Conservation (phyloP, 176 grass and related monocot species). For the Tillandsia leiboldiana region DNA sequence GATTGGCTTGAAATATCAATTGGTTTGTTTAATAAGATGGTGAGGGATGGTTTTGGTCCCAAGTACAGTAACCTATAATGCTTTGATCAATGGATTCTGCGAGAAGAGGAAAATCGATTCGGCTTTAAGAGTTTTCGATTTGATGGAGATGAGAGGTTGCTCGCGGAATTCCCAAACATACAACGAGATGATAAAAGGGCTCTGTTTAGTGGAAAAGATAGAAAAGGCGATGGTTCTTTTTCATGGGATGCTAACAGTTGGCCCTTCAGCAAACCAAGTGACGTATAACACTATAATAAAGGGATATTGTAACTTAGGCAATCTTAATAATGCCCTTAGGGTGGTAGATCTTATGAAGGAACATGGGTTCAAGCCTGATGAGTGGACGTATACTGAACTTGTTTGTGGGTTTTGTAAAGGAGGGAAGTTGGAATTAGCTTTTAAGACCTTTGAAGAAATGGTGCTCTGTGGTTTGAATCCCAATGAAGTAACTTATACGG, state of each 20-base stretch:
- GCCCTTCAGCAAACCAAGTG: conserved; percentile 34
- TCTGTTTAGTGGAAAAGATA: conserved; percentile 31
- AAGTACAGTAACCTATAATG: conserved; percentile 41
- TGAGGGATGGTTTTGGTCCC: conserved; percentile 32
- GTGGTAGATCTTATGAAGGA: conserved; percentile 48
- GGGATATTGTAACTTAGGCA: conserved; percentile 39
- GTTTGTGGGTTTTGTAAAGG: no score
- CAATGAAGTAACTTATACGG: no score
- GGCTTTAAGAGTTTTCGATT: conserved; percentile 33
- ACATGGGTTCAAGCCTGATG: conserved; percentile 32
- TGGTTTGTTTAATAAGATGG: conserved; percentile 56
- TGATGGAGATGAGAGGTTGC: conserved; percentile 31
- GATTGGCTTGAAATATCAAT: conserved; percentile 34
- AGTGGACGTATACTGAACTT: conserved; percentile 48
- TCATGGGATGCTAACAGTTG: conserved; percentile 25
- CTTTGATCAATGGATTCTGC: conserved; percentile 38
- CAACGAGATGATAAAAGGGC: conserved; percentile 46
- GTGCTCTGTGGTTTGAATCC: no score
- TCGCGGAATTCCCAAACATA: conserved; percentile 32
- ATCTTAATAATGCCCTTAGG: conserved; percentile 37
- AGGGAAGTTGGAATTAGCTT: no score
- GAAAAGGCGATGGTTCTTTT: conserved; percentile 45
- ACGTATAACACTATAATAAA: conserved; percentile 58
- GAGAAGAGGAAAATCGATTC: conserved; percentile 23
- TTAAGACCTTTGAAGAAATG: no score